A percentile compares a stretch with the other conserved stretches of the same genome.
Evolutionary conservation across 1,284 basidiomycete species (phyloP).

Genomic region (Ganoderma resinaceum): DNA sequence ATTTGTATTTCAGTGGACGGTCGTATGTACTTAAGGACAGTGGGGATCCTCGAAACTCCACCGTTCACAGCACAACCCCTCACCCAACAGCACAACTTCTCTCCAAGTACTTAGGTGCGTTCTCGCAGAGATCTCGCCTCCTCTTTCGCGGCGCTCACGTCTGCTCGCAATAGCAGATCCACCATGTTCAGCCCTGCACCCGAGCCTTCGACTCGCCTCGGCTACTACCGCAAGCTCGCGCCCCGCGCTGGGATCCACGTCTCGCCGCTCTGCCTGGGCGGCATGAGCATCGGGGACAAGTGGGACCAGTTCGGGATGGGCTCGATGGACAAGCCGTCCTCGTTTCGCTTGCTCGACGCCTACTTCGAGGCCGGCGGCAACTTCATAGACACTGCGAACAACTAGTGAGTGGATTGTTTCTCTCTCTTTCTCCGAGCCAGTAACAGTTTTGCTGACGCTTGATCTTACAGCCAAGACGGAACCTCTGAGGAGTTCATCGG

Average conservation of each 20-base stretch:
- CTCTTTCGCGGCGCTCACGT: not conserved
- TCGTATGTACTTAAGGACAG: not conserved
- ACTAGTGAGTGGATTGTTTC: constrained; percentile 26
- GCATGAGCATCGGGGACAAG: constrained; percentile 56
- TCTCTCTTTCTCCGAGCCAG: not conserved
- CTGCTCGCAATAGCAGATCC: not conserved
- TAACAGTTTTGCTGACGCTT: not conserved
- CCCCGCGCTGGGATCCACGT: constrained; percentile 19
- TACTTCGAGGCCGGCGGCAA: constrained; percentile 42
- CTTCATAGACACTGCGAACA: constrained; percentile 43
- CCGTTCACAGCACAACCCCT: not conserved
- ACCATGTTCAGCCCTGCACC: constrained; percentile 7
- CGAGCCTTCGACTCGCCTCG: constrained; percentile 19
- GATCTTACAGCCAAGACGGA: constrained; percentile 36
- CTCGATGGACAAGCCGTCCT: constrained; percentile 44
- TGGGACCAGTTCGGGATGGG: constrained; percentile 49
- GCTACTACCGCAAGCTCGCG: constrained; percentile 23
- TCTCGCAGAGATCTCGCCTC: not conserved
- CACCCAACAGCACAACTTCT: not conserved
- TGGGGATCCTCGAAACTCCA: not conserved
- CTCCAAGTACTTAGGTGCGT: not conserved
- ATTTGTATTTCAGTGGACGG: not conserved
- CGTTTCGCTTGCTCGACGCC: constrained; percentile 43
- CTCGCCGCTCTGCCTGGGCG: constrained; percentile 50
- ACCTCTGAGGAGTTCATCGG: constrained; percentile 46